Conservation (phyloP, 305 asterid species). For the Fraxinus sp. region DNA sequence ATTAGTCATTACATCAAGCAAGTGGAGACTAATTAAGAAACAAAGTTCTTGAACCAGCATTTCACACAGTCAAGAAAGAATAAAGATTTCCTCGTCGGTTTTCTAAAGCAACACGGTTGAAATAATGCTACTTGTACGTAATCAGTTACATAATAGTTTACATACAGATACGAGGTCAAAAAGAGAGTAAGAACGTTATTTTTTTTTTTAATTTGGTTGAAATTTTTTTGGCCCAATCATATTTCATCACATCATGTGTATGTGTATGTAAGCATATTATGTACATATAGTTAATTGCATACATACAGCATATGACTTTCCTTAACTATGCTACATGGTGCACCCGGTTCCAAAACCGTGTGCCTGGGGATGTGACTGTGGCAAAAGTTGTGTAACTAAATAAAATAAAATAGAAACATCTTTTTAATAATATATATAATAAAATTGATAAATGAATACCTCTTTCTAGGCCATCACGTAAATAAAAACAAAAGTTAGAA, state of each 20-base stretch:
- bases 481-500: background rate
- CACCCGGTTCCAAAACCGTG: background rate
- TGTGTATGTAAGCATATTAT: no score
- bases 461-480: background rate
- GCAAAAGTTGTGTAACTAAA: background rate
- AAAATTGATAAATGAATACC: background rate
- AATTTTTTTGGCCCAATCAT: no score
- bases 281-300: background rate
- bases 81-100: background rate
- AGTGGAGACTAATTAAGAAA: background rate
- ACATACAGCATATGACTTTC: background rate
- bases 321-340: background rate
- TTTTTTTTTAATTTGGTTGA: no score
- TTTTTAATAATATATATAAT: no score
- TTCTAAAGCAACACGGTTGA: background rate
- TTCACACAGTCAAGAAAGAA: background rate
- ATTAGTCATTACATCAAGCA: background rate
- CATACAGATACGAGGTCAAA: no score
- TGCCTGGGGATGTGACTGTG: background rate
- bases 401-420: background rate
- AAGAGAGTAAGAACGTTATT: no score
- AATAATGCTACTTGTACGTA: no score
- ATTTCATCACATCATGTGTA: no score
- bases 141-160: no score
- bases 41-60: background rate